Evolutionary conservation across 208 protist genomes (phyloP).

Genomic region (Novymonas esmeraldas): DNA sequence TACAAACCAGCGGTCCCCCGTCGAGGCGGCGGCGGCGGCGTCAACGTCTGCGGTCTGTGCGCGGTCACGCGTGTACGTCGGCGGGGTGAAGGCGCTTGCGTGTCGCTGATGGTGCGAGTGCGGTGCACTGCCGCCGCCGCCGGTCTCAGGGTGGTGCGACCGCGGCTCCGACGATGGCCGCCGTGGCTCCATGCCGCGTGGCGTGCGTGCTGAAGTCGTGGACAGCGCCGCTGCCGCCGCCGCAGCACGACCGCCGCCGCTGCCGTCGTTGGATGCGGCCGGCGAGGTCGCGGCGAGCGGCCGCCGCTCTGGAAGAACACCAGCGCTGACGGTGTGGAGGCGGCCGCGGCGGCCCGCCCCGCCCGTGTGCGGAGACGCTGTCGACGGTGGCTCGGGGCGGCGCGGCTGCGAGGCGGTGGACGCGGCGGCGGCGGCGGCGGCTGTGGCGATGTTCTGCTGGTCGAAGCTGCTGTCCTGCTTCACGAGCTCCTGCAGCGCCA

Average conservation of each 20-base stretch:
- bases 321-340: slow-evolving; percentile 1
- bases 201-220: not conserved
- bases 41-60: not conserved
- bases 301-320: not conserved
- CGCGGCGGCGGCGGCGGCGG: not conserved
- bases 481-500: slow-evolving; percentile 52
- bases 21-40: not conserved
- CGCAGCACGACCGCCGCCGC: not conserved
- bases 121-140: not conserved
- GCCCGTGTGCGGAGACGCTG: not conserved
- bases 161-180: slow-evolving; percentile 28
- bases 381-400: slow-evolving; percentile 12
- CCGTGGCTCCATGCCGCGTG: slow-evolving; percentile 6
- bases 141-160: not conserved
- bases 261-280: slow-evolving; percentile 1
- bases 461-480: slow-evolving; percentile 40
- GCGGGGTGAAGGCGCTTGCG: not conserved
- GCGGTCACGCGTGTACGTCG: not conserved
- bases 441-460: slow-evolving; percentile 8
- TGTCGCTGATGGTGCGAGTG: slow-evolving; percentile 10
- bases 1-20: slow-evolving; percentile 24
- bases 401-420: not conserved
- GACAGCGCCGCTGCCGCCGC: not conserved
- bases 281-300: not conserved
- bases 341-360: not conserved